Base-by-base conservation (phyloP, 129 eudicot species). In the Pittosporum tobira region DNA sequence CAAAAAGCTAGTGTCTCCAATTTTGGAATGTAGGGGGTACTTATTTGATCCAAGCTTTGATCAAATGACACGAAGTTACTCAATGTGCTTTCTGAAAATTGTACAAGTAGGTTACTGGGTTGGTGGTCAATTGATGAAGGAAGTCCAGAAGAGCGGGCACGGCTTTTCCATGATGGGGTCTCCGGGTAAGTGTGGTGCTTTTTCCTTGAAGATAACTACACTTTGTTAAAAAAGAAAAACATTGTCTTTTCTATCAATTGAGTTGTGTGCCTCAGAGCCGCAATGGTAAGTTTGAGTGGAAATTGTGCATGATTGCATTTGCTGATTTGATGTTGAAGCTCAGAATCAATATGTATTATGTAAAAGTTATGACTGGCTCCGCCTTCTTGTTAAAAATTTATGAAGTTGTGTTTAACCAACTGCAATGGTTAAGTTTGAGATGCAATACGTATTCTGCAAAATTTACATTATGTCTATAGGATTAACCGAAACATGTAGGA, bases 71-170 rank as follows among this genome's bases (percentile, higher is more conserved):
- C 5, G 25, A 8, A 43, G 42, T 55, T 48, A 15, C 64, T 74
- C 40, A 57, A 16, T 14, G 4, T 61, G 46, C 18, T 38, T 27
- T 36, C 55, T 62, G 30, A 58, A 19, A 19, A 46, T 24, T 24
- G 48, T 59, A 44, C 57, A 43, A 62, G 46, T 73, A 90, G 97
- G 80, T 78, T 90, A 51, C 95, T 90, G 54, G 97, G 95, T 59
- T 90, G 97, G 97, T 90, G 97, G 97, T 90, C 97, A 18, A 80
- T 90, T 62, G 97, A 90, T 59, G 97, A 90, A 72, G 84, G 88
- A 66, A 90, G 95, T 69, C 77, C 87, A 71, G 97, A 90, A 74
- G 95, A 90, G 62, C 95, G 81, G 68, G 97, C 95, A 10, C 75
- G 82, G 21, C 78, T 90, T 57, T 82, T 75, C 73, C 84, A 78